Conservation (phyloP, 2,329 filamentous ascomycete species). For the Penicillium italicum region DNA sequence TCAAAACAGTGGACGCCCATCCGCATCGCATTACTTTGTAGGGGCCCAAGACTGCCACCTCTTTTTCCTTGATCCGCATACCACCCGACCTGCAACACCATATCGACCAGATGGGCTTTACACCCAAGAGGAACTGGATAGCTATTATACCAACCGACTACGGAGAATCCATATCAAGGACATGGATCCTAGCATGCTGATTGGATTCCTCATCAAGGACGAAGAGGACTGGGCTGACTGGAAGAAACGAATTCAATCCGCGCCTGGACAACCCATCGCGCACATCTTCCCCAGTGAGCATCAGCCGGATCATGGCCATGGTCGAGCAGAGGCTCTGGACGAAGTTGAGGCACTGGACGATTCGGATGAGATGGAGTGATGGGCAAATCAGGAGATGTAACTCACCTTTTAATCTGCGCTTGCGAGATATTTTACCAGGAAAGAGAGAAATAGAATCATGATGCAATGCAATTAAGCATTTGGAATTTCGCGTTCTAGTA, state of each 20-base stretch:
- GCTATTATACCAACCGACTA: slow-evolving; percentile 82
- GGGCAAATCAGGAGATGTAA: neutral
- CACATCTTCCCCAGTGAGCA: slow-evolving; percentile 73
- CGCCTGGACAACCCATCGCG: slow-evolving; percentile 79
- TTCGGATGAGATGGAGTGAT: slow-evolving; percentile 37
- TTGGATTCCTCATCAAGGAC: slow-evolving; percentile 82
- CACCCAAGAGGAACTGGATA: slow-evolving; percentile 68
- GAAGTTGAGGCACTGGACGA: slow-evolving; percentile 89
- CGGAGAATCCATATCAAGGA: slow-evolving; percentile 79
- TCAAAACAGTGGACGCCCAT: slow-evolving; percentile 71
- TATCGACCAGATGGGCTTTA: slow-evolving; percentile 56
- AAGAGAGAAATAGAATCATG: slow-evolving; percentile 10
- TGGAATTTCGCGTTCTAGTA: slow-evolving; percentile 38
- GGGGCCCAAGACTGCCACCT: slow-evolving; percentile 71
- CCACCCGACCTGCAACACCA: slow-evolving; percentile 71
- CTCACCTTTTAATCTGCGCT: neutral
- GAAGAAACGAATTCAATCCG: slow-evolving; percentile 70
- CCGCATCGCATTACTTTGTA: slow-evolving; percentile 78
- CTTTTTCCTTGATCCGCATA: slow-evolving; percentile 94
- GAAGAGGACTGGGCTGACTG: slow-evolving; percentile 81
- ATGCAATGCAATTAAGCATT: slow-evolving; percentile 32
- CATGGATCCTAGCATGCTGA: slow-evolving; percentile 97
- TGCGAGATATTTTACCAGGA: neutral
- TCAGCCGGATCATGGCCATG: slow-evolving; percentile 50
- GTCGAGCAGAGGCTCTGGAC: slow-evolving; percentile 72